Conservation (phyloP, 441 rosid species). For the Flueggea neowawraea region DNA sequence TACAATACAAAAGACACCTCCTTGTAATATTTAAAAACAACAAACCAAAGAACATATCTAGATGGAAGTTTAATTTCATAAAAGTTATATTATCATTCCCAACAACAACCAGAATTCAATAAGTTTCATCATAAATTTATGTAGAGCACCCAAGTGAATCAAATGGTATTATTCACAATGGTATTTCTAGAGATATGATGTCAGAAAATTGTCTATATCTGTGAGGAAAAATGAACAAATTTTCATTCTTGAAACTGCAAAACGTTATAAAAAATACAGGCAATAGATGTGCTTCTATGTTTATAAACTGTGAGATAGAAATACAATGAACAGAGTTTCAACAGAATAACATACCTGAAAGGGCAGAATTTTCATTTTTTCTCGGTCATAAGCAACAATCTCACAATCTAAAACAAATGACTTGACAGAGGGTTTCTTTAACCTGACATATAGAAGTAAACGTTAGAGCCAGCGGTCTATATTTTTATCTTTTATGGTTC, state of each 20-base stretch:
- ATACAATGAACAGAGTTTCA: not conserved
- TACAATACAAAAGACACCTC: too few relatives aligned
- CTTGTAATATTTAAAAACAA: too few relatives aligned
- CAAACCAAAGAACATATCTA: too few relatives aligned
- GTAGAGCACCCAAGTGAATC: not conserved
- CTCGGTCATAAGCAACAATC: slow-evolving; percentile 84
- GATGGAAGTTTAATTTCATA: too few relatives aligned
- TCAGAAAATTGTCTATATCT: too few relatives aligned
- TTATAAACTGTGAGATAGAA: not conserved
- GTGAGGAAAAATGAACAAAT: too few relatives aligned
- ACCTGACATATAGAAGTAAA: slow-evolving; percentile 43
- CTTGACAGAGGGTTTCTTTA: slow-evolving; percentile 63
- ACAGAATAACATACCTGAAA: slow-evolving; percentile 60
- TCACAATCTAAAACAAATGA: slow-evolving; percentile 93
- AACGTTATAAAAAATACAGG: too few relatives aligned
- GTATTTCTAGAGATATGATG: too few relatives aligned
- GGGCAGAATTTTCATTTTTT: slow-evolving; percentile 70
- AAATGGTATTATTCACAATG: not conserved
- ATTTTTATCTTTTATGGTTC: not conserved
- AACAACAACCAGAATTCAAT: not conserved
- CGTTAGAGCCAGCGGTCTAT: slow-evolving; percentile 1
- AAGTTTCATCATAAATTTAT: not conserved
- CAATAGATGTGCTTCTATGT: too few relatives aligned
- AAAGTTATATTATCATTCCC: not conserved
- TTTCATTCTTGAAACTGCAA: too few relatives aligned